phyloP scores from a whole-genome alignment of 225 moss, liverwort and hornwort species.

The Climacium dendroides region DNA sequence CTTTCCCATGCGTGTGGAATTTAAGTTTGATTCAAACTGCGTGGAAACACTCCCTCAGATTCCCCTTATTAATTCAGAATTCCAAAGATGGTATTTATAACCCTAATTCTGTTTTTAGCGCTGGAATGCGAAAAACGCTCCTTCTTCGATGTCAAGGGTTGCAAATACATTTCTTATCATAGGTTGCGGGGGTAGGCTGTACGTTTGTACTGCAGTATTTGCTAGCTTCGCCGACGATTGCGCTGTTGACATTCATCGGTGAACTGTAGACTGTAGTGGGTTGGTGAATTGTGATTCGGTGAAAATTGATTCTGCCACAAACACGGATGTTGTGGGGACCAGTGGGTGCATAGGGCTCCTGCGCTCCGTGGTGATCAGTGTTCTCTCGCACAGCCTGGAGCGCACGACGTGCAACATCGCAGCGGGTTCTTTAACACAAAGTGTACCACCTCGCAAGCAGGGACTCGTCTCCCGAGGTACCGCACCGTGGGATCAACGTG shows the following conservation, averaged over 20 bases:
- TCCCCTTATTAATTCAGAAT: neutral
- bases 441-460: neutral
- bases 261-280: neutral
- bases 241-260: neutral
- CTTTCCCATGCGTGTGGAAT: neutral
- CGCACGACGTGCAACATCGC: neutral
- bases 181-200: neutral
- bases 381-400: neutral
- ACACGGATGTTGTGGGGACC: neutral
- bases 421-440: neutral
- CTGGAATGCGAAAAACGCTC: neutral
- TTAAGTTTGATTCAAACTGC: neutral
- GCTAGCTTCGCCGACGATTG: neutral
- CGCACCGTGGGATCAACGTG: neutral
- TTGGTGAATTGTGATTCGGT: neutral
- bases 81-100: neutral
- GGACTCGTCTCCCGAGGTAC: neutral
- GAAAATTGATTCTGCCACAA: neutral
- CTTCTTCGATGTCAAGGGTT: neutral
- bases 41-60: neutral
- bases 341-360: neutral
- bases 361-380: neutral
- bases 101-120: neutral
- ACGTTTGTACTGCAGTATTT: neutral
- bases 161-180: neutral